Base-by-base conservation (phyloP, 2,329 filamentous ascomycete species). In the Metarhizium album region DNA sequence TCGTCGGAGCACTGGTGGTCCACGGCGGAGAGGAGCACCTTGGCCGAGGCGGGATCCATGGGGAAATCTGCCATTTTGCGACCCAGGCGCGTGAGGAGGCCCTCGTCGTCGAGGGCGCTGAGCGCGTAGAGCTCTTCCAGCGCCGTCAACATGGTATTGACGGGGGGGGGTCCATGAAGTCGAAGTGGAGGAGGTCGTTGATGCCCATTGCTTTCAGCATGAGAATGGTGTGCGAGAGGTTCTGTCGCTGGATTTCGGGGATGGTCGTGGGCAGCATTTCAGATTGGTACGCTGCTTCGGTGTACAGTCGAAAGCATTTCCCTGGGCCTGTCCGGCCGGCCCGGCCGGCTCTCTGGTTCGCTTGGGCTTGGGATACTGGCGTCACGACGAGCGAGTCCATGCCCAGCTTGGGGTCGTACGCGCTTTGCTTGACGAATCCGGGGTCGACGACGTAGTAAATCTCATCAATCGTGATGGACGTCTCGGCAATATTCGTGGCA, bases 151-250 rank as follows among this genome's bases (percentile, higher is more conserved):
- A 97, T 96, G 13, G 93, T 97, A 62, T 97, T 96, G 29, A 93
- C 93, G 0, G 93, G 93, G 93, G 93, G 0, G 93, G 90, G 61
- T 98, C 93, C 91, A 98, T 97, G 61, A 98, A 98, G 69, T 97
- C 91, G 62, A 98, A 98, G 63, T 95, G 90, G 13, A 98, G 76
- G 1, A 98, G 74, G 63, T 98, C 93, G 63, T 98, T 97, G 67
- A 98, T 97, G 3, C 94, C 93, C 90, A 98, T 97, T 0, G 93
- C 93, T 66, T 98, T 98, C 47, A 98, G 79, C 87, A 96, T 95
- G 45, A 98, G 77, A 66, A 98, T 97, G 0, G 91, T 96, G 58
- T 87, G 84, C 0, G 89, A 87, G 49, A 98, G 64, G 61, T 98
- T 98, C 65, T 96, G 89, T 1, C 93, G 79, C 64, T 98, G 93